Conservation (phyloP, 495 filamentous ascomycete genomes). For the Aspergillus taichungensis region DNA sequence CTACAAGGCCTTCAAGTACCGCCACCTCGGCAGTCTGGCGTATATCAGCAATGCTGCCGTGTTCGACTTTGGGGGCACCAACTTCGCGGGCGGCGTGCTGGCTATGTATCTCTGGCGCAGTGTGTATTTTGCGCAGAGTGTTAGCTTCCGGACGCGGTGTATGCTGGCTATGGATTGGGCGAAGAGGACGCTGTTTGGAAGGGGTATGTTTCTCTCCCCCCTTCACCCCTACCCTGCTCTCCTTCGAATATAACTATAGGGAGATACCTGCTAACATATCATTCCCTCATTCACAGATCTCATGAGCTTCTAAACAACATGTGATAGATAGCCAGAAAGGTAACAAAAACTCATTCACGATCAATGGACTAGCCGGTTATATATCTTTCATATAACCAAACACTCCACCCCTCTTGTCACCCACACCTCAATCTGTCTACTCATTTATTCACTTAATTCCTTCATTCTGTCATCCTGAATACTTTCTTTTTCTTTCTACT, state of each 20-base stretch:
- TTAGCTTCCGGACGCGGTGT: slow-evolving; percentile 81
- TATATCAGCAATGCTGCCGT: slow-evolving; percentile 96
- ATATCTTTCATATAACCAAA: too few species aligned
- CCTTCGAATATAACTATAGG: neutral
- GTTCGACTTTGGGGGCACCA: slow-evolving; percentile 78
- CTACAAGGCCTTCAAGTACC: slow-evolving; percentile 94
- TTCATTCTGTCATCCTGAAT: too few species aligned
- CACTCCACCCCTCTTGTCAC: too few species aligned
- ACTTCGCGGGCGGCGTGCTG: slow-evolving; percentile 74
- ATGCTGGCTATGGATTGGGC: slow-evolving; percentile 98
- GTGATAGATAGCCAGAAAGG: too few species aligned
- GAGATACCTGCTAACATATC: slow-evolving; percentile 5
- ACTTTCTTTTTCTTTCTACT: too few species aligned
- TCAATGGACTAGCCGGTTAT: neutral
- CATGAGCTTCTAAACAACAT: slow-evolving; percentile 49
- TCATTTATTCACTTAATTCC: too few species aligned
- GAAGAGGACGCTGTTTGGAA: slow-evolving; percentile 89
- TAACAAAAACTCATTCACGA: neutral
- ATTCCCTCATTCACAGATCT: slow-evolving; percentile 43
- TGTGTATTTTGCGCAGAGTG: slow-evolving; percentile 96
- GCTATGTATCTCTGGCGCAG: slow-evolving; percentile 96
- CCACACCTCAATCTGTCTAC: too few species aligned
- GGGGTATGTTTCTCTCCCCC: slow-evolving; percentile 55
- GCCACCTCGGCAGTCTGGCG: slow-evolving; percentile 82
- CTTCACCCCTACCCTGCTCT: slow-evolving; percentile 1